Evolutionary conservation across 352 stramenopile species (phyloP).

Genomic region (Plasmopara muralis): DNA sequence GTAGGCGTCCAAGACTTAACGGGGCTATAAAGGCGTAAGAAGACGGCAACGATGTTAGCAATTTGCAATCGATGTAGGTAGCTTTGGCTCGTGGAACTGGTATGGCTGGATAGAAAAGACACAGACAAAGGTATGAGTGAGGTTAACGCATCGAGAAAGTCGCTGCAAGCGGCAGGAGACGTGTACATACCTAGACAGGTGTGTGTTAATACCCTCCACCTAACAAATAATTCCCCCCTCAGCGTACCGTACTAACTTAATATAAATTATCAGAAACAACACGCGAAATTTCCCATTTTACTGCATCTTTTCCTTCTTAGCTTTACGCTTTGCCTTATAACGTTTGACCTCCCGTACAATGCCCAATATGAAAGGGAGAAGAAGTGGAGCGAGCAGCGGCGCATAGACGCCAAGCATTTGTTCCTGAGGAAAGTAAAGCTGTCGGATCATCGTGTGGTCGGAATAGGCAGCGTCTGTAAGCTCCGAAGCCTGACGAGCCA

Average conservation of each 20-base stretch:
- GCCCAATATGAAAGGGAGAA: constrained; percentile 53
- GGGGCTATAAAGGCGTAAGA: not conserved
- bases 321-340: constrained; percentile 34
- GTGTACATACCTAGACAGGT: constrained; percentile 17
- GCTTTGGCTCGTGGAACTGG: constrained; percentile 3
- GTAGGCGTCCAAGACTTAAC: constrained; percentile 2
- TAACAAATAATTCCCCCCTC: constrained; percentile 5
- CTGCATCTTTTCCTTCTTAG: constrained; percentile 19
- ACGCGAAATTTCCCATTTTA: not conserved
- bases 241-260: not conserved
- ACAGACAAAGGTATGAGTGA: not conserved
- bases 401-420: constrained; percentile 63
- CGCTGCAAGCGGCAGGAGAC: not conserved
- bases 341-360: constrained; percentile 46
- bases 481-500: constrained; percentile 40
- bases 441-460: constrained; percentile 66
- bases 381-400: constrained; percentile 50
- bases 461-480: constrained; percentile 54
- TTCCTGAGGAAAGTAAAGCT: constrained; percentile 67
- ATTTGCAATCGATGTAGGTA: constrained; percentile 8
- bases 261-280: no score
- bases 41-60: not conserved
- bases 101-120: constrained; percentile 13
- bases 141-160: constrained; percentile 1
- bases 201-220: constrained; percentile 13